Evolutionary conservation across 345 rosid genomes (phyloP), one percentile per base, ranked within the genome.

Genomic region (Salix koriyanagi): DNA sequence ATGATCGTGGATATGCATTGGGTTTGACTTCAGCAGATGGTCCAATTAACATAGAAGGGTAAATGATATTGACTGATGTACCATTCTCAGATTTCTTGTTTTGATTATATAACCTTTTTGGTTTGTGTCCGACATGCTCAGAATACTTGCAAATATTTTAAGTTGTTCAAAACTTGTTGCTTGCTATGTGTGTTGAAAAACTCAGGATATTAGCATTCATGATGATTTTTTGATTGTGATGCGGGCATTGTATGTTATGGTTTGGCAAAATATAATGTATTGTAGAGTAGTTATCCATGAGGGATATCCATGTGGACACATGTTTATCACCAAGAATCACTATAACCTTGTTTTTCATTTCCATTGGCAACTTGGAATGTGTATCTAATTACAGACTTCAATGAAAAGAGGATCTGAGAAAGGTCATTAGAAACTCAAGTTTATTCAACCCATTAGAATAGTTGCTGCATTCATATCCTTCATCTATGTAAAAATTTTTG

Each of bases 1-100:
- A 96, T 89, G 93, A 96, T 75, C 99, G 99, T 82, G 93, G 90
- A 79, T 92, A 81, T 82, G 77, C 91, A 28, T 71, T 90, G 75
- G 97, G 98, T 74, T 90, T 96, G 91, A 90, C 90, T 76, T 85
- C 90, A 76, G 83, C 84, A n/a, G 86, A 77, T 87, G 92, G 87
- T 72, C 81, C 88, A 65, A 86, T 74, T 83, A 93, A 89, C 86
- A 65, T 78, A 54, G 96, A 90, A 79, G 89, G 94, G 99, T 93
- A 90, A 81, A 58, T 71, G 34, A 56, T 74, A 54, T 54, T 56
- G 69, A 69, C 26, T 65, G 67, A 25, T 67, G 44, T 70, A 69
- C 41, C 21, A 46, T 15, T 71, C 71, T 10, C 10, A 9, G 32
- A 19, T 54, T 23, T 64, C 19, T 4, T 71, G 39, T 37, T 56